These are phyloP conservation scores for Erodium trifolium DNA, from an alignment of 441 rosid genomes.

Conservation along the genomic window DNA sequence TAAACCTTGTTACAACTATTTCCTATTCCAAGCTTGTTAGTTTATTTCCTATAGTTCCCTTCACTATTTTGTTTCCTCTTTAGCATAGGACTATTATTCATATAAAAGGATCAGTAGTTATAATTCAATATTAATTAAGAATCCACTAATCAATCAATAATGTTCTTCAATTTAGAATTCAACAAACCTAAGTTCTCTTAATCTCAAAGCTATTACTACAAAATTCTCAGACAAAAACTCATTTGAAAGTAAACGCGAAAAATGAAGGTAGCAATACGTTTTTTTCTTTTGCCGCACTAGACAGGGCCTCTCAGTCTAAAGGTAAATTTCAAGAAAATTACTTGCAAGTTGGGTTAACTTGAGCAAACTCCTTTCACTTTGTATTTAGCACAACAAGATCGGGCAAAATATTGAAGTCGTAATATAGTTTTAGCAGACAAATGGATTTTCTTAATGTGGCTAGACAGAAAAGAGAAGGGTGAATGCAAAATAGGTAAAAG, in stretches of 20 bases:
- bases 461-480: neutral
- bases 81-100: too few species aligned
- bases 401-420: neutral
- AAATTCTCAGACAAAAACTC: neutral
- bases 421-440: neutral
- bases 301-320: neutral
- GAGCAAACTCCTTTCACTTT: neutral
- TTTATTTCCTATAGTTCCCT: too few species aligned
- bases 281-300: too few species aligned
- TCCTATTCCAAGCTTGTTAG: too few species aligned
- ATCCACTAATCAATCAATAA: too few species aligned
- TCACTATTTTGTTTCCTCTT: too few species aligned
- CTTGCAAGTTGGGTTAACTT: neutral
- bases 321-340: neutral
- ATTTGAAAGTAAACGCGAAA: neutral
- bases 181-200: neutral
- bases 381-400: neutral
- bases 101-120: too few species aligned
- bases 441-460: neutral
- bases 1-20: neutral
- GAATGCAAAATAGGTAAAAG: neutral
- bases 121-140: too few species aligned
- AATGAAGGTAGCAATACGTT: constrained; percentile 4
- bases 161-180: too few species aligned
- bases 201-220: neutral